Conservation (phyloP, 2,329 filamentous ascomycete genomes). For the Talaromyces sp. region DNA sequence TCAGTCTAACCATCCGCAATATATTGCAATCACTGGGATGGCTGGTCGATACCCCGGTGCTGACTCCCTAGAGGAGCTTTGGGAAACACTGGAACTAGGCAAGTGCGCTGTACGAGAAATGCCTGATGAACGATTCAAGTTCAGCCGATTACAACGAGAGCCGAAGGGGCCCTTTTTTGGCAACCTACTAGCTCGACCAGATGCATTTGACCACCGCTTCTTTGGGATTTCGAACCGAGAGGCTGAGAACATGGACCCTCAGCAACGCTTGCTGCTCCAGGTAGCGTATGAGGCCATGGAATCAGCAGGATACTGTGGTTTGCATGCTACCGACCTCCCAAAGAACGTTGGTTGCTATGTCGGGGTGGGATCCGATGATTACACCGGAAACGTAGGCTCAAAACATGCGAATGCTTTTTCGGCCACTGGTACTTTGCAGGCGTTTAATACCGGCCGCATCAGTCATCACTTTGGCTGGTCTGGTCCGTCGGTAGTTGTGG, state of each 20-base stretch:
- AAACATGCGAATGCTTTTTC: conserved; percentile 22
- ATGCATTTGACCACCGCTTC: conserved; percentile 31
- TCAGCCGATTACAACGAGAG: conserved; percentile 17
- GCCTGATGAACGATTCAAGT: conserved; percentile 26
- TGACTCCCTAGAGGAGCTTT: conserved; percentile 39
- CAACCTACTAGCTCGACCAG: not conserved
- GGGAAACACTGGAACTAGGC: conserved; percentile 34
- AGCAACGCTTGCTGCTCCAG: conserved; percentile 24
- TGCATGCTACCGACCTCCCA: too few species aligned
- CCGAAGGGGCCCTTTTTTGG: conserved; percentile 28
- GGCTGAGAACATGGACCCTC: conserved; percentile 30
- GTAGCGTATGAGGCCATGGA: conserved; percentile 2
- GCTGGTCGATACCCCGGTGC: conserved; percentile 47
- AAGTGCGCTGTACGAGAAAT: conserved; percentile 18
- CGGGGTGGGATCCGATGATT: conserved; percentile 22
- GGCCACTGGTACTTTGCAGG: conserved; percentile 23
- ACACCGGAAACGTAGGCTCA: conserved; percentile 28
- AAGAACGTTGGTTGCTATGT: conserved; percentile 30
- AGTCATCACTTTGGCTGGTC: conserved; percentile 47
- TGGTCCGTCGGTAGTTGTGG: conserved; percentile 43
- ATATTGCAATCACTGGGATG: conserved; percentile 46
- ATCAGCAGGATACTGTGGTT: not conserved
- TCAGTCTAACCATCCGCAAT: not conserved
- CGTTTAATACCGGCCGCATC: conserved; percentile 34
- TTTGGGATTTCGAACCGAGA: conserved; percentile 29